These are phyloP conservation scores for Salvia splendens DNA, from an alignment of 257 asterid genomes.

Conservation along the genomic window DNA sequence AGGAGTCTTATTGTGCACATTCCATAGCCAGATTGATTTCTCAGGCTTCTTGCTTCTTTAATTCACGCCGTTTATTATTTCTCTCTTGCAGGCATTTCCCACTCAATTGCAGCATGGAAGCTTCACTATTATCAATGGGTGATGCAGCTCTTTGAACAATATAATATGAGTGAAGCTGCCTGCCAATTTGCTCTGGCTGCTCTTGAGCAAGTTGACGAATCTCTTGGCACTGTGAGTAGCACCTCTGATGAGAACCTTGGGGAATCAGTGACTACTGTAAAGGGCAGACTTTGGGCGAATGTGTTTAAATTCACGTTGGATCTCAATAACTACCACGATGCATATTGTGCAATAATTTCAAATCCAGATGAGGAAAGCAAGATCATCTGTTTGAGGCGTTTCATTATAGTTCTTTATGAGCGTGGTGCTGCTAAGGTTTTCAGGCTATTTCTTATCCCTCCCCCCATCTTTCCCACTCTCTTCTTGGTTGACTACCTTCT, in stretches of 20 bases:
- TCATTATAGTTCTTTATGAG: constrained; percentile 85
- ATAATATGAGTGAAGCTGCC: constrained; percentile 84
- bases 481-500: constrained; percentile 25
- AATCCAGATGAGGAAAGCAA: constrained; percentile 97
- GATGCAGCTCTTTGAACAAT: constrained; percentile 94
- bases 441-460: constrained; percentile 11
- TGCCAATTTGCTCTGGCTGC: constrained; percentile 86
- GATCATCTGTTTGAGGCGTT: constrained; percentile 87
- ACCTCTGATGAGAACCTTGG: constrained; percentile 46
- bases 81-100: constrained; percentile 55
- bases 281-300: constrained; percentile 93
- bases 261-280: constrained; percentile 69
- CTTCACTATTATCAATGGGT: constrained; percentile 93
- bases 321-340: constrained; percentile 72
- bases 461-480: constrained; percentile 3
- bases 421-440: constrained; percentile 86
- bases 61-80: constrained; percentile 24
- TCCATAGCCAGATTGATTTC: constrained; percentile 12
- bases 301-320: constrained; percentile 82
- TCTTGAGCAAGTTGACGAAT: constrained; percentile 97
- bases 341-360: constrained; percentile 89
- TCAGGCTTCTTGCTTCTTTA: constrained; percentile 25
- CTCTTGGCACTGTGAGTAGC: constrained; percentile 52
- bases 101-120: constrained; percentile 73
- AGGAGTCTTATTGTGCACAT: constrained; percentile 17